These are phyloP conservation scores for Solanum tarijense DNA, from an alignment of 257 asterid species.

Conservation along the genomic window DNA sequence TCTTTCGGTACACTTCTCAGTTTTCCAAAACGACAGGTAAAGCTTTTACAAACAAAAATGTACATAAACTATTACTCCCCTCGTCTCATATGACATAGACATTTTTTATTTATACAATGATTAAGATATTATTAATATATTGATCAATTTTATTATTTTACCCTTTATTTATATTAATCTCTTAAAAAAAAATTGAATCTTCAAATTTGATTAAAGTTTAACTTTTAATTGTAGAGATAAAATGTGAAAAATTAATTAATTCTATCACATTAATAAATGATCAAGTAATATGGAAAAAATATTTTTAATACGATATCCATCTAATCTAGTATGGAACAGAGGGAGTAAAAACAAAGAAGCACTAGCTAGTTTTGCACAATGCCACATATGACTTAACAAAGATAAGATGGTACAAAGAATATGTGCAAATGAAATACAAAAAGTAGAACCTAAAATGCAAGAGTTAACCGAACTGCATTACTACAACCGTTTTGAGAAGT, in stretches of 20 bases:
- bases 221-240: background rate
- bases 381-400: background rate
- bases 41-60: background rate
- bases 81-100: too few relatives aligned
- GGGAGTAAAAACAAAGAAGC: background rate
- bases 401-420: background rate
- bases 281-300: too few relatives aligned
- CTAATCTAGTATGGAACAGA: too few relatives aligned
- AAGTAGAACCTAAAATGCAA: background rate
- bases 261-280: too few relatives aligned
- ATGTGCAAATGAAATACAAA: background rate
- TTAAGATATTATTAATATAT: too few relatives aligned
- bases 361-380: background rate
- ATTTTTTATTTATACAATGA: too few relatives aligned
- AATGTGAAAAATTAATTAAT: too few relatives aligned
- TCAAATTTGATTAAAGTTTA: too few relatives aligned
- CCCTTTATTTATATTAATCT: too few relatives aligned
- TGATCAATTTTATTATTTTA: background rate
- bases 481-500: background rate
- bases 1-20: background rate
- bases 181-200: background rate
- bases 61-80: background rate
- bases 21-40: background rate
- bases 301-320: too few relatives aligned
- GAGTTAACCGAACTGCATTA: background rate